phyloP scores from a whole-genome alignment of 768 basidiomycete genomes.

The Holtermannia corniformis region DNA sequence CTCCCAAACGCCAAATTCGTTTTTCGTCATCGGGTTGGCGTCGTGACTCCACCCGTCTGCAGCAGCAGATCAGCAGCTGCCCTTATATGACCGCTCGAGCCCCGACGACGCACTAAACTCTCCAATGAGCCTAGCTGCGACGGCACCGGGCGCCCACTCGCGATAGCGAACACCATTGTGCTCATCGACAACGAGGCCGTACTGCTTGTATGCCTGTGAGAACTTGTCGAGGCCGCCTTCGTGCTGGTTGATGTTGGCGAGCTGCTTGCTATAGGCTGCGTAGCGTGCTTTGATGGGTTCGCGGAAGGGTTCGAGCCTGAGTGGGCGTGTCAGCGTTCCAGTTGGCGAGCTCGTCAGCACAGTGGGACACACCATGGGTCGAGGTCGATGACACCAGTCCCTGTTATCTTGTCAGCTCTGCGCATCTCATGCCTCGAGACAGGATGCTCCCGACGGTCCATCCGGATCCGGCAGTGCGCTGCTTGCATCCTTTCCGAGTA shows the following conservation, averaged over 20 bases:
- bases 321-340: not conserved
- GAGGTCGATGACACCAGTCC: constrained; percentile 33
- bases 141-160: constrained; percentile 93
- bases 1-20: constrained; percentile 83
- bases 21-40: constrained; percentile 75
- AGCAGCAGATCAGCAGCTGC: not conserved
- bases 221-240: constrained; percentile 80
- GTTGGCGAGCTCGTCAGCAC: not conserved
- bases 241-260: constrained; percentile 52
- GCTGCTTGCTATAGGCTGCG: constrained; percentile 31
- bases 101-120: constrained; percentile 75
- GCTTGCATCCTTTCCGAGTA: not conserved
- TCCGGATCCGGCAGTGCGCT: too few species aligned
- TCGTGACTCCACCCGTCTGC: constrained; percentile 79
- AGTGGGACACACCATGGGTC: constrained; percentile 39
- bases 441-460: too few species aligned
- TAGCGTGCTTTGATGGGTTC: constrained; percentile 38
- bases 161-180: constrained; percentile 69
- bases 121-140: constrained; percentile 73
- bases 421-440: too few species aligned
- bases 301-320: constrained; percentile 42
- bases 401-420: constrained; percentile 4
- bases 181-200: constrained; percentile 63
- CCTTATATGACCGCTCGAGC: not conserved
- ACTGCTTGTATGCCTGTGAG: constrained; percentile 63